Percentiles rank a stretch among this genome's conserved stretches.
These are phyloP conservation scores for Rubroshorea leprosula DNA, from an alignment of 345 rosid genomes.

Conservation along the genomic window DNA sequence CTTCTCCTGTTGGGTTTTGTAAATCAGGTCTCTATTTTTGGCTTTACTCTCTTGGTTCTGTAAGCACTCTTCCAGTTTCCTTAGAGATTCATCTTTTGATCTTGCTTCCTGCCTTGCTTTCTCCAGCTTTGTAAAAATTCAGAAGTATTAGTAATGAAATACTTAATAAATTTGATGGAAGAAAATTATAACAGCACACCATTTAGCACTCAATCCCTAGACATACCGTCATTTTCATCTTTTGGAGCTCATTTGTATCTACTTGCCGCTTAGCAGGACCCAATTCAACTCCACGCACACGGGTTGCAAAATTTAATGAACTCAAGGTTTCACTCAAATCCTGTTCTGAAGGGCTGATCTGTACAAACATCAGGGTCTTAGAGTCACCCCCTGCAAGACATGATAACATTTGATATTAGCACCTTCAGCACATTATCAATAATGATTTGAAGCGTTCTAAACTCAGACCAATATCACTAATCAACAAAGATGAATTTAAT, in stretches of 20 bases:
- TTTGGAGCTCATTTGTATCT: conserved; percentile 75
- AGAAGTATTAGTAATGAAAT: conserved; percentile 7
- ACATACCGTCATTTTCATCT: conserved; percentile 66
- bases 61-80: conserved; percentile 71
- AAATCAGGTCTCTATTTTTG: conserved; percentile 57
- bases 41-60: conserved; percentile 66
- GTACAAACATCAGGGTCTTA: conserved; percentile 89
- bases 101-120: conserved; percentile 74
- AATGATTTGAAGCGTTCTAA: neutral
- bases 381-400: conserved; percentile 76
- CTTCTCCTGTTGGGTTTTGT: conserved; percentile 61
- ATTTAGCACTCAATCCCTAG: conserved; percentile 9
- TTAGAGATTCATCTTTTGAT: conserved; percentile 69
- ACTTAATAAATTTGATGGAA: no score
- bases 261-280: conserved; percentile 80
- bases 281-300: conserved; percentile 84
- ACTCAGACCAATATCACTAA: conserved; percentile 1
- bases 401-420: neutral
- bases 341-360: conserved; percentile 87
- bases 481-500: conserved; percentile 13
- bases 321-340: conserved; percentile 84
- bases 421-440: neutral
- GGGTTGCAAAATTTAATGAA: conserved; percentile 82
- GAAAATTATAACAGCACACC: neutral
- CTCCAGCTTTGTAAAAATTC: conserved; percentile 50